phyloP scores from a whole-genome alignment of 2,329 filamentous ascomycete species.

The Graphilbum fragrans region DNA sequence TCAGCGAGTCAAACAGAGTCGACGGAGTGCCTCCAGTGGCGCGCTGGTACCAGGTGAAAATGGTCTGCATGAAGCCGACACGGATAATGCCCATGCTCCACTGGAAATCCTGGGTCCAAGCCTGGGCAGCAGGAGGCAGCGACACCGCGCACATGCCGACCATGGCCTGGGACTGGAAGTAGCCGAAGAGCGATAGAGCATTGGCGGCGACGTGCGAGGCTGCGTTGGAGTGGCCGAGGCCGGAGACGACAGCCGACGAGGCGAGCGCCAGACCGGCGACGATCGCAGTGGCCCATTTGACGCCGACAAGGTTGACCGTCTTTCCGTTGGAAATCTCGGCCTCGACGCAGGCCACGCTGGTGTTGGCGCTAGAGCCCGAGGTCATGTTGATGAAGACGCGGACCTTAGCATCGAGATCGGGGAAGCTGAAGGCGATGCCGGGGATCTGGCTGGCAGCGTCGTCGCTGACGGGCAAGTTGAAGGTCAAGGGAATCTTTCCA shows the following conservation, averaged over 20 bases:
- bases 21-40: slow-evolving; percentile 70
- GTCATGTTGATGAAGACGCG: slow-evolving; percentile 60
- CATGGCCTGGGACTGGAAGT: slow-evolving; percentile 80
- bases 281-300: slow-evolving; percentile 70
- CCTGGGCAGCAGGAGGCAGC: slow-evolving; percentile 67
- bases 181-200: slow-evolving; percentile 70
- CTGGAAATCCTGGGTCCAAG: slow-evolving; percentile 86
- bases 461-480: slow-evolving; percentile 46
- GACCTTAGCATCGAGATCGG: slow-evolving; percentile 70
- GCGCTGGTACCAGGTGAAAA: slow-evolving; percentile 82
- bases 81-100: slow-evolving; percentile 87
- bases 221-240: slow-evolving; percentile 74
- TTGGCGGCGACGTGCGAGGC: slow-evolving; percentile 79
- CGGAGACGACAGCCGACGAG: slow-evolving; percentile 70
- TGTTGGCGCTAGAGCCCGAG: slow-evolving; percentile 26
- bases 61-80: slow-evolving; percentile 62
- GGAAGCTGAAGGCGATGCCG: slow-evolving; percentile 67
- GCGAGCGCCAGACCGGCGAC: slow-evolving; percentile 63
- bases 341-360: slow-evolving; percentile 65
- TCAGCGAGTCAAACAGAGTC: slow-evolving; percentile 57
- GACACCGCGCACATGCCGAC: slow-evolving; percentile 64
- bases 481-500: slow-evolving; percentile 39
- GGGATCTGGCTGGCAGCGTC: slow-evolving; percentile 53
- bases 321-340: slow-evolving; percentile 73
- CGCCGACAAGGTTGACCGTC: slow-evolving; percentile 67